Evolutionary conservation across 73 alveolate species (phyloP).

Genomic region (Tetrahymena malaccensis): DNA sequence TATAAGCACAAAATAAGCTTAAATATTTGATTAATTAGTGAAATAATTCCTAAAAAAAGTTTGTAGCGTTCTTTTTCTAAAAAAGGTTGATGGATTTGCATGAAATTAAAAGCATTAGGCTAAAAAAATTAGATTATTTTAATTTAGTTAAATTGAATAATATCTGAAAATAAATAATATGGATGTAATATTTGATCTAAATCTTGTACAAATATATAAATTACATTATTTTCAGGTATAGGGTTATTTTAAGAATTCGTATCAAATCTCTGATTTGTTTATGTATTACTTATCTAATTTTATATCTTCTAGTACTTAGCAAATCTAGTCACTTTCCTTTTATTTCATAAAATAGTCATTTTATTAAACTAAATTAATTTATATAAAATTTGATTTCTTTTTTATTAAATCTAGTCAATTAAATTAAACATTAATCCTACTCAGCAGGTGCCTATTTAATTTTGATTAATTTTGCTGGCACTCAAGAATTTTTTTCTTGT

Average conservation of each 20-base stretch:
- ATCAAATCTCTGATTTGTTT: not conserved
- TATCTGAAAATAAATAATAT: too few relatives aligned
- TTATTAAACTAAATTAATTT: not conserved
- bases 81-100: too few relatives aligned
- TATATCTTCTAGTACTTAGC: not conserved
- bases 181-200: too few relatives aligned
- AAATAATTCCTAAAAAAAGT: too few relatives aligned
- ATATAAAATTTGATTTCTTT: not conserved
- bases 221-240: not conserved
- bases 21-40: not conserved
- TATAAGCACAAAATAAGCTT: not conserved
- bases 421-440: not conserved
- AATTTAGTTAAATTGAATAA: too few relatives aligned
- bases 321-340: not conserved
- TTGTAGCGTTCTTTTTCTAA: not conserved
- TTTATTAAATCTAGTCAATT: not conserved
- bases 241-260: not conserved
- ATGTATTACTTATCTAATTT: not conserved
- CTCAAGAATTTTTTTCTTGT: not conserved
- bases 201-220: too few relatives aligned
- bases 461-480: not conserved
- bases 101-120: too few relatives aligned
- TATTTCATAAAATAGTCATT: not conserved
- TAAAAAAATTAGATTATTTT: too few relatives aligned
- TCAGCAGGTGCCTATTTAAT: not conserved